Conservation (phyloP, 139 green algal genomes). For the Desmodesmus armatus region DNA sequence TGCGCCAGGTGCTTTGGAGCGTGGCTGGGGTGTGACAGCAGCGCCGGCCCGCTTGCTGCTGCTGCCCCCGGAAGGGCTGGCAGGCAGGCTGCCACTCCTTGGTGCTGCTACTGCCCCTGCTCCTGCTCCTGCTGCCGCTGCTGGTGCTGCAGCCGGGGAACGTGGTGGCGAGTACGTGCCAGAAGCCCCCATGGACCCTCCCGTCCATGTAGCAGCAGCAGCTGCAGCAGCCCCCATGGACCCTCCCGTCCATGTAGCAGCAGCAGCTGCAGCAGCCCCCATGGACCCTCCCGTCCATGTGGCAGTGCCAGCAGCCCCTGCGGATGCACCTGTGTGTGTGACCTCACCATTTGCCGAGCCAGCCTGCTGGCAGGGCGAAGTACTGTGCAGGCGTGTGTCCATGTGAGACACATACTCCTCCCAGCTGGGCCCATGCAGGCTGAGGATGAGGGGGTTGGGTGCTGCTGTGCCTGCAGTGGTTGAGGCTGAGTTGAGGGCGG, state of each 20-base stretch:
- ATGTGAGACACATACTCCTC: slow-evolving; percentile 1
- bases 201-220: background rate
- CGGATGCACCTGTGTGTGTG: background rate
- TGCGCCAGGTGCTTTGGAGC: no score
- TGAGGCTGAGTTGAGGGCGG: no score
- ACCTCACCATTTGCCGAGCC: background rate
- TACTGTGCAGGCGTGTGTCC: no score
- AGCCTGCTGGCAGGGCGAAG: background rate
- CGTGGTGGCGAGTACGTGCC: no score
- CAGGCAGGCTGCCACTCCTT: no score
- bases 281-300: no score
- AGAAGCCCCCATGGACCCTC: no score
- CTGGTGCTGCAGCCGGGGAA: background rate
- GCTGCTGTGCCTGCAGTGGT: background rate
- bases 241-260: background rate
- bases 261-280: background rate
- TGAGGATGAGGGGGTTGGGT: background rate
- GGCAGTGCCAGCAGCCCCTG: background rate
- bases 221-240: background rate
- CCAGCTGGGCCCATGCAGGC: slow-evolving; percentile 28
- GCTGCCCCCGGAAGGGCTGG: background rate
- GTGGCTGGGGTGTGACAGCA: no score
- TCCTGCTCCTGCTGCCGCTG: background rate
- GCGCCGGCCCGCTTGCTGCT: background rate
- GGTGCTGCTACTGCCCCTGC: no score